A percentile compares a stretch with the other conserved stretches of the same genome.
phyloP scores from a whole-genome alignment of 208 protist genomes.

The Entamoeba histolytica region DNA sequence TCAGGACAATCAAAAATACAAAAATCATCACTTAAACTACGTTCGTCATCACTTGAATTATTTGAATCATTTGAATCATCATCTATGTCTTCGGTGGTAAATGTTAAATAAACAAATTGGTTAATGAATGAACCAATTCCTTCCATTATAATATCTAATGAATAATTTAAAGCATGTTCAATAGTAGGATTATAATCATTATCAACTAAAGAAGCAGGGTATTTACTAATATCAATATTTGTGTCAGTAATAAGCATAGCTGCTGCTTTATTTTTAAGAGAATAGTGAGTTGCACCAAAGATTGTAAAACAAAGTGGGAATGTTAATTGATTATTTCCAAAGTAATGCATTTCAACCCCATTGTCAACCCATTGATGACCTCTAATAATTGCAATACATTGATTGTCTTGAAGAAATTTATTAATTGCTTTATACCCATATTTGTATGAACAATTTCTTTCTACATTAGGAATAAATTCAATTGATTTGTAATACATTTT shows the following conservation, averaged over 20 bases:
- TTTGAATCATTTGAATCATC: too few species aligned
- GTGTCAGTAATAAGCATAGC: background rate
- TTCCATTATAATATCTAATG: too few species aligned
- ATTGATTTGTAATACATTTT: background rate
- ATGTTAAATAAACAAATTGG: too few species aligned
- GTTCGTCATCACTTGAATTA: too few species aligned
- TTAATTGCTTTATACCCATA: slow-evolving; percentile 18
- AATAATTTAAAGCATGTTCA: background rate
- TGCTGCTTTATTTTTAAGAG: background rate
- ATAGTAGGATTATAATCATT: background rate
- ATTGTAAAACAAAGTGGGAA: background rate
- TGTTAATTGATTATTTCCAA: background rate
- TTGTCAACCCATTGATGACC: slow-evolving; percentile 10
- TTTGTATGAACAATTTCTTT: slow-evolving; percentile 11
- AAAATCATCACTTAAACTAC: too few species aligned
- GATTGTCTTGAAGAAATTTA: slow-evolving; percentile 14
- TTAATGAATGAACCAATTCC: too few species aligned
- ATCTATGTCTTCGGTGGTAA: too few species aligned
- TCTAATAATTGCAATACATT: slow-evolving; percentile 13
- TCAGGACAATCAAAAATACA: too few species aligned
- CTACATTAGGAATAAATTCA: background rate
- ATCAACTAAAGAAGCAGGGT: background rate
- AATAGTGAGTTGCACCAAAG: background rate
- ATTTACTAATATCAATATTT: background rate
- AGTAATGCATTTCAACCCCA: background rate